phyloP scores from a whole-genome alignment of 768 basidiomycete genomes.

The Leccinum rimulosum region DNA sequence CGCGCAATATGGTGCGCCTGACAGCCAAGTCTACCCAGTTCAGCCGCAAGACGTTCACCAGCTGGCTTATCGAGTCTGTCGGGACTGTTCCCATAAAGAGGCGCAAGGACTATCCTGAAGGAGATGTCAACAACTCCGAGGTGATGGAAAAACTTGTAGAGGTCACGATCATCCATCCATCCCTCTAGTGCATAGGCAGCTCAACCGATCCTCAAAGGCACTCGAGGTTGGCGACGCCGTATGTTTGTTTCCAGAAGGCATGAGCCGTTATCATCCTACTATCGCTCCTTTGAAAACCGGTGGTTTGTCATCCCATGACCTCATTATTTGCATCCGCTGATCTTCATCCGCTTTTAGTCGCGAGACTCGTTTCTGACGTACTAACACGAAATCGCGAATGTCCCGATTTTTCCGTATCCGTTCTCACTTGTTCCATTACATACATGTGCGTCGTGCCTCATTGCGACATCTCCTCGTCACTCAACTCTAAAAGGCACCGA shows the following conservation, averaged over 20 bases:
- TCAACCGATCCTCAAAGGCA: conserved; percentile 44
- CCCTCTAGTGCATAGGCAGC: conserved; percentile 1
- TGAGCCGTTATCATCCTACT: conserved; percentile 82
- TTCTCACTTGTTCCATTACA: conserved; percentile 78
- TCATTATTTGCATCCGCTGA: not conserved
- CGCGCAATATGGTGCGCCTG: conserved; percentile 74
- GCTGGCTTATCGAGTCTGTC: conserved; percentile 86
- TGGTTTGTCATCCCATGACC: conserved; percentile 41
- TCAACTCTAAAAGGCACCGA: conserved; percentile 54
- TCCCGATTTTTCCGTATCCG: conserved; percentile 66
- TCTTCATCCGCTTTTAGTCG: conserved; percentile 44
- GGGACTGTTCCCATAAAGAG: conserved; percentile 84
- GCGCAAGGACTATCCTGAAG: conserved; percentile 62
- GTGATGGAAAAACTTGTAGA: conserved; percentile 69
- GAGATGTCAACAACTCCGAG: conserved; percentile 59
- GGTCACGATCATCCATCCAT: conserved; percentile 35
- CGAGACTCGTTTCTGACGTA: conserved; percentile 77
- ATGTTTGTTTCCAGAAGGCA: conserved; percentile 84
- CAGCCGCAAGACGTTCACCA: conserved; percentile 78
- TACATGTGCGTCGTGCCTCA: conserved; percentile 55
- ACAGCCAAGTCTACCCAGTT: conserved; percentile 90
- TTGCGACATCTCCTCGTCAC: not conserved
- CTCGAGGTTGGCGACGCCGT: conserved; percentile 75
- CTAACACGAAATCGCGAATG: conserved; percentile 66
- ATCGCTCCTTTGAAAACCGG: conserved; percentile 88